Percentiles rank a stretch among this genome's conserved stretches.
Conservation (phyloP, 2,329 filamentous ascomycete species). For the Fusarium proliferatum region DNA sequence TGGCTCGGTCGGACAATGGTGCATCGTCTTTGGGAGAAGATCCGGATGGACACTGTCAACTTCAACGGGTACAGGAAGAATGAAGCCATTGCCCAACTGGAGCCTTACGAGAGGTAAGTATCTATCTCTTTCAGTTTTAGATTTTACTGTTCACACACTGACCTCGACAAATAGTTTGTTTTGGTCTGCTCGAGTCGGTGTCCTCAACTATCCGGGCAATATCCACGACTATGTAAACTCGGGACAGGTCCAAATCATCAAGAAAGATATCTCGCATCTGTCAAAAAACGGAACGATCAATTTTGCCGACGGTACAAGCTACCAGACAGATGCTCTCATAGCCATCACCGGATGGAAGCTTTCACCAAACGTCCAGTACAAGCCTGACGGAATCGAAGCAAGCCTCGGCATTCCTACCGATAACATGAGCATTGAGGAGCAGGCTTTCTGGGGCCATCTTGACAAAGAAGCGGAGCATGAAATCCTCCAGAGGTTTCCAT, state of each 20-base stretch:
- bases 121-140: neutral
- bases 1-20: neutral
- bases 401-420: neutral
- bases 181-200: neutral
- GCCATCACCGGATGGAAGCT: neutral
- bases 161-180: rapidly evolving
- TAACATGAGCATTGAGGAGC: neutral
- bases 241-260: neutral
- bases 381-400: neutral
- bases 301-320: neutral
- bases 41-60: neutral
- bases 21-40: neutral
- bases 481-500: neutral
- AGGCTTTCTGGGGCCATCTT: neutral
- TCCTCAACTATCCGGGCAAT: neutral
- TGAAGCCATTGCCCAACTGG: rapidly evolving
- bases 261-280: neutral
- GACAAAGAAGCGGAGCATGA: neutral
- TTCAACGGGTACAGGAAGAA: neutral
- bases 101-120: neutral
- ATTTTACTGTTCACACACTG: rapidly evolving
- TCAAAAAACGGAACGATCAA: neutral
- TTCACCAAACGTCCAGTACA: neutral
- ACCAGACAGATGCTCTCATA: neutral
- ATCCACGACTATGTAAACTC: neutral